These are phyloP conservation scores for Cystoderma amianthinum DNA, from an alignment of 768 basidiomycete genomes.

Conservation along the genomic window DNA sequence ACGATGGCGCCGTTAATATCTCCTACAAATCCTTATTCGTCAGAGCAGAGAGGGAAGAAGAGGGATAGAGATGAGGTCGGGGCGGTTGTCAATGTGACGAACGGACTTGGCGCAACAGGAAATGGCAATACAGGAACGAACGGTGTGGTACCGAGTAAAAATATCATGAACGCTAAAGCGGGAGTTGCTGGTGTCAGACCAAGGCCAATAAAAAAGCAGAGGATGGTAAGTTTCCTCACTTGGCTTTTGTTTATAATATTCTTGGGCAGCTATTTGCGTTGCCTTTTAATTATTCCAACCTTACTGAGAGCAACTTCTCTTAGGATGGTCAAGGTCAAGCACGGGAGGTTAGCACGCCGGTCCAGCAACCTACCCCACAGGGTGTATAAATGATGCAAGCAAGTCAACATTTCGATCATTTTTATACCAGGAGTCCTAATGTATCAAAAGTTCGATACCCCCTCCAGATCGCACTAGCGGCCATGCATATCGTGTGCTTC, in stretches of 20 bases:
- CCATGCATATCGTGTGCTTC: too few relatives aligned
- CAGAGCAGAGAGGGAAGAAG: slow-evolving; percentile 30
- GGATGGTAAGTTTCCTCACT: slow-evolving; percentile 45
- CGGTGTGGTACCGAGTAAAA: slow-evolving; percentile 14
- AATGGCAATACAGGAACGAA: slow-evolving; percentile 14
- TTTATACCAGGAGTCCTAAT: too few relatives aligned
- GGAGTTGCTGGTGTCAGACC: slow-evolving; percentile 53
- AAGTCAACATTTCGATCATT: too few relatives aligned
- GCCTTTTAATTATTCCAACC: slow-evolving; percentile 1
- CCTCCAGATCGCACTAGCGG: too few relatives aligned
- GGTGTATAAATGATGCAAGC: slow-evolving; percentile 33
- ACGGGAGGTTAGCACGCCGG: slow-evolving; percentile 43
- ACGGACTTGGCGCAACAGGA: slow-evolving; percentile 17
- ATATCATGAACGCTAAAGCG: slow-evolving; percentile 46
- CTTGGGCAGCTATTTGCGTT: slow-evolving; percentile 5
- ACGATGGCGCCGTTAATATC: slow-evolving; percentile 15
- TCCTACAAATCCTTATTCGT: slow-evolving; percentile 23
- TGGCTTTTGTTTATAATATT: slow-evolving; percentile 4
- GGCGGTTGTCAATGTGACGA: slow-evolving; percentile 10
- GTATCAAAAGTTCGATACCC: too few relatives aligned
- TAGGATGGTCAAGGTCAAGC: slow-evolving; percentile 64
- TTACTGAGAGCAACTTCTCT: slow-evolving; percentile 1
- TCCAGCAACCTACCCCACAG: slow-evolving; percentile 72
- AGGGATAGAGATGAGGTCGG: slow-evolving; percentile 29
- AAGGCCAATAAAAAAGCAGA: slow-evolving; percentile 70